Evolutionary conservation across 768 basidiomycete species (phyloP), one percentile per base, ranked within the genome.

Genomic region (Lactarius pseudohatsudake): DNA sequence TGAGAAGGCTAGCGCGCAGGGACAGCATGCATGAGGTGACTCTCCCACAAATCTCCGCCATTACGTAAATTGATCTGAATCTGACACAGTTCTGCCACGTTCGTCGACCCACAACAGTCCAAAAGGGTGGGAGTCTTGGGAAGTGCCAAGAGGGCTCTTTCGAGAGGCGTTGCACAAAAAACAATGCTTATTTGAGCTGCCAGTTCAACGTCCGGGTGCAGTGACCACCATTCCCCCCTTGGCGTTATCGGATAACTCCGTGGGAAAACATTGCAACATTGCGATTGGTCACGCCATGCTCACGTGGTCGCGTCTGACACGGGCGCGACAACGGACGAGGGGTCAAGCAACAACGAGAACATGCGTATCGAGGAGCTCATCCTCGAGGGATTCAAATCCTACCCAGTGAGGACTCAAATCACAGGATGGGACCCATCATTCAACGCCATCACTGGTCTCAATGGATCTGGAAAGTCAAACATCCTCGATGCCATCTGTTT

Each of bases 401-500:
- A 98, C 75, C 96, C 96, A 11, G 94, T 96, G 34, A 86, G 96
- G 59, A 98, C 97, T 0, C 91, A 92, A 72, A 96, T 99, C 68
- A 89, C 90, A 0, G 96, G 96, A 68, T 99, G 97, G 94, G 96
- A 98, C 75, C 79, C 92, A 7, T 96, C 94, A 4, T 99, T 99
- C 85, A 98, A 98, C 76, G 97, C 97, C 5, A 98, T 99, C 78
- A 97, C 94, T 5, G 96, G 96, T 56, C 85, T 93, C 71, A 94
- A 94, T 80, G 94, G 94, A 2, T 96, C 94, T 0, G 96, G 96
- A 72, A 98, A 99, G 81, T 97, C 95, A 66, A 99, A 99, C 80
- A 98, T 99, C 72, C 86, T 99, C 69, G 97, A 99, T 81, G 96
- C 97, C 66, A 98, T 98, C 77, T 97, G 96, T 78, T 99, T 99